phyloP scores from a whole-genome alignment of 2,329 filamentous ascomycete genomes.

The Gaeumannomyces tritici region DNA sequence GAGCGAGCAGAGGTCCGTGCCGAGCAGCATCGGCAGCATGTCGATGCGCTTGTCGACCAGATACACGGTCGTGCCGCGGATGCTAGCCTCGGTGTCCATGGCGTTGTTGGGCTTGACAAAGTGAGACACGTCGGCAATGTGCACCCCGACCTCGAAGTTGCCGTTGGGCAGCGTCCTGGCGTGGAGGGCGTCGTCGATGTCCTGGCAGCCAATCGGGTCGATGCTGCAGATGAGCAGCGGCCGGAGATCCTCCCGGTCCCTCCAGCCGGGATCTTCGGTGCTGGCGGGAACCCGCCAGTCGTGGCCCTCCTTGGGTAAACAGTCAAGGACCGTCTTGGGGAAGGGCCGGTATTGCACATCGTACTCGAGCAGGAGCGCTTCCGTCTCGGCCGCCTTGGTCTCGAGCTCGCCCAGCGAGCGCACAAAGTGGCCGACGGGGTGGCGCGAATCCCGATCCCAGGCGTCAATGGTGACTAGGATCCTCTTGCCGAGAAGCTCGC shows the following conservation, averaged over 20 bases:
- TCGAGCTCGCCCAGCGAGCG: conserved; percentile 88
- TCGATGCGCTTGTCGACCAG: conserved; percentile 98
- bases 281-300: conserved; percentile 85
- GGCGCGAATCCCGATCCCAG: conserved; percentile 89
- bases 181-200: conserved; percentile 96
- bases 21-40: conserved; percentile 94
- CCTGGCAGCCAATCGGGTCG: conserved; percentile 89
- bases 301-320: conserved; percentile 82
- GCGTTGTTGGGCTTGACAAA: conserved; percentile 96
- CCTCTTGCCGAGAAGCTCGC: conserved; percentile 81
- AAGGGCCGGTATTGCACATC: conserved; percentile 98
- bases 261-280: conserved; percentile 77
- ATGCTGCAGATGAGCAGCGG: conserved; percentile 92
- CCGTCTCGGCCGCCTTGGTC: conserved; percentile 95
- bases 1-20: conserved; percentile 90
- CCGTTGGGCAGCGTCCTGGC: conserved; percentile 78
- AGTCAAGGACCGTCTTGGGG: conserved; percentile 90
- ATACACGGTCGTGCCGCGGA: conserved; percentile 93
- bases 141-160: conserved; percentile 91
- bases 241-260: conserved; percentile 72
- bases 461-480: conserved; percentile 89
- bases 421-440: conserved; percentile 89
- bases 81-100: conserved; percentile 92
- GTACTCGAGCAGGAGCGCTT: conserved; percentile 86
- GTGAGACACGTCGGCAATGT: conserved; percentile 98